phyloP scores from a whole-genome alignment of 176 grass and related monocot genomes.

The Metroxylon sagu region DNA sequence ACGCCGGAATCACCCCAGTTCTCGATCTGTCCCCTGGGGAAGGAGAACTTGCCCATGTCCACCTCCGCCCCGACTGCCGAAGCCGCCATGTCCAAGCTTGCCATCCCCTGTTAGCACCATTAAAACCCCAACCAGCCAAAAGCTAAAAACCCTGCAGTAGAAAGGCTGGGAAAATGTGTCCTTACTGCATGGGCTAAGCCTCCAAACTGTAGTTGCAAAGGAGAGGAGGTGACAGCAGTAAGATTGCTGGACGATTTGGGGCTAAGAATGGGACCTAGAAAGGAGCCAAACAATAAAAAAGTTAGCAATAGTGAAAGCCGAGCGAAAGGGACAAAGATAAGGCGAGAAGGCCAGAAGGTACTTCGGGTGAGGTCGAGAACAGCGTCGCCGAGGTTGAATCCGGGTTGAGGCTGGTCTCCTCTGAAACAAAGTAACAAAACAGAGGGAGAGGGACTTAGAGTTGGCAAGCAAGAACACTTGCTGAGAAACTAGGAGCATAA shows the following conservation, averaged over 20 bases:
- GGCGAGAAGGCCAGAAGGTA: slow-evolving; percentile 8
- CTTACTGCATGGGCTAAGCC: slow-evolving; percentile 31
- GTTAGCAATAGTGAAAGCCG: not conserved
- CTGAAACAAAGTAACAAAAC: slow-evolving; percentile 29
- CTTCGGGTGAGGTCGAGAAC: slow-evolving; percentile 53
- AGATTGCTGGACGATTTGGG: slow-evolving; percentile 76
- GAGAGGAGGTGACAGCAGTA: slow-evolving; percentile 31
- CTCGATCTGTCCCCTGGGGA: slow-evolving; percentile 46
- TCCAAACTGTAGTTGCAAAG: slow-evolving; percentile 34
- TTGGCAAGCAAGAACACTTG: slow-evolving; percentile 1
- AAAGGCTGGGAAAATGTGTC: not conserved
- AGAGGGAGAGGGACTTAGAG: not conserved
- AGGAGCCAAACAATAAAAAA: not conserved
- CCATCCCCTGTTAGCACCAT: slow-evolving; percentile 12
- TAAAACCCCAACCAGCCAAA: not conserved
- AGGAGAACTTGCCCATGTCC: slow-evolving; percentile 20
- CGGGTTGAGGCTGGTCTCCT: slow-evolving; percentile 49
- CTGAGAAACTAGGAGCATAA: slow-evolving; percentile 2
- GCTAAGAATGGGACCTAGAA: slow-evolving; percentile 67
- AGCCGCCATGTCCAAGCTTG: slow-evolving; percentile 38
- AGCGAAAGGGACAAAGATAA: not conserved
- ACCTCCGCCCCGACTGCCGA: slow-evolving; percentile 14
- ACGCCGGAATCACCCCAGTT: slow-evolving; percentile 77
- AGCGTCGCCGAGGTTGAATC: slow-evolving; percentile 73
- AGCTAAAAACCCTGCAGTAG: not conserved